Evolutionary conservation across 1,139 yeast species (phyloP), one percentile per base, ranked within the genome.

Genomic region (Pneumocystis oryctolagi): DNA sequence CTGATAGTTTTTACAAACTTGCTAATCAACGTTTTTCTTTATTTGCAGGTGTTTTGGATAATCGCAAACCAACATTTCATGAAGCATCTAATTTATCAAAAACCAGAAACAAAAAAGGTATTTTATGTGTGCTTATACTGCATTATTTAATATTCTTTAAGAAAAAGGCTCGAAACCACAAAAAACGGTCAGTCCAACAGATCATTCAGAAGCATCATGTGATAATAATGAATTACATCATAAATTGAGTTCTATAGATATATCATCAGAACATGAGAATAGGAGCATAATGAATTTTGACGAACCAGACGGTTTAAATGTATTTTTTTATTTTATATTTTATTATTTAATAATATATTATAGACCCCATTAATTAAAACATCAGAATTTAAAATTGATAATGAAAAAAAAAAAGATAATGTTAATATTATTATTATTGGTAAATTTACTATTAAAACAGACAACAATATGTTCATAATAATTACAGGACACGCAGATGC

Each of bases 401-500:
- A 47, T 18, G 30, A 12, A 20, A 47, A 47, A 47, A 47, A 47
- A 25, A 47, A 47, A 9, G 31, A 28, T 57, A 84, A 82, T 66
- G 77, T 84, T 58, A 66, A 90, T 25, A 86, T 88, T 72, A 95
- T 89, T 35, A 94, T 89, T 3, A 83, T 87, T 66, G 69, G 65
- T 65, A 16, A 35, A 30, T n/a, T 35, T 58, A 34, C 14, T 3
- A 61, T 16, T 35, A 37, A 3, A n/a, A 12, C 12, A 12, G 8
- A 40, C 53, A 20, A 37, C 12, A 59, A 20, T 2, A 35, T 25
- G 12, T 34, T 40, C 8, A 12, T 35, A 28, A 18, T 58, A 2
- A 16, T 31, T 31, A 61, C 75, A 64, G 98, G 99, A 2, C 98
- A 94, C 75, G 97, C 94, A 25, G 99, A 94, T 75, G 95, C 97